These are phyloP conservation scores for Leishmania arabica DNA, from an alignment of 208 protist genomes.

Conservation along the genomic window DNA sequence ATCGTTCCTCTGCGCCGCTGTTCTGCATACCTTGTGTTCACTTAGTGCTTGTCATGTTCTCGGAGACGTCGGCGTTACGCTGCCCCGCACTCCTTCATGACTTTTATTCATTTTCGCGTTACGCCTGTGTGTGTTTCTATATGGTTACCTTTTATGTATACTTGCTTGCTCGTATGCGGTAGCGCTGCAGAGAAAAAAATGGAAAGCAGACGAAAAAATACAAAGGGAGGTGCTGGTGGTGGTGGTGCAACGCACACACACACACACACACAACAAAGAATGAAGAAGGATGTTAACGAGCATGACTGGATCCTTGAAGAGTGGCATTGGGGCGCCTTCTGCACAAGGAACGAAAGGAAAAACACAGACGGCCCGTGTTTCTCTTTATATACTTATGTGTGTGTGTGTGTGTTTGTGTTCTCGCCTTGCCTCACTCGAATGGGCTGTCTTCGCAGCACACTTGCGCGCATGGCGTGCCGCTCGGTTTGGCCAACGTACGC, in stretches of 20 bases:
- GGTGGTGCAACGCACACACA: too few relatives aligned
- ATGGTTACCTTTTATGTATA: too few relatives aligned
- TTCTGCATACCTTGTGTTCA: neutral
- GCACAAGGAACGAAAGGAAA: neutral
- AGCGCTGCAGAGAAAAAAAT: neutral
- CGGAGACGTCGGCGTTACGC: neutral
- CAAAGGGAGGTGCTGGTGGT: too few relatives aligned
- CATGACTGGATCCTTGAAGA: too few relatives aligned
- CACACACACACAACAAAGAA: neutral
- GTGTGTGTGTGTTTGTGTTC: too few relatives aligned
- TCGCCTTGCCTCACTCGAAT: neutral
- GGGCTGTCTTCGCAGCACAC: neutral
- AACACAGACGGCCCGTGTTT: neutral
- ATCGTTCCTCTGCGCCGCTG: neutral
- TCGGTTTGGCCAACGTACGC: too few relatives aligned
- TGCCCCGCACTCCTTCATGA: neutral
- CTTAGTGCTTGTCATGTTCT: neutral
- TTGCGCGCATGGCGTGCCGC: neutral
- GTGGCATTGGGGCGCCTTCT: neutral
- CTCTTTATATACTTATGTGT: neutral
- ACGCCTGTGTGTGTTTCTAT: too few relatives aligned
- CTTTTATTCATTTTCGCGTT: neutral
- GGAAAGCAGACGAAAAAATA: neutral
- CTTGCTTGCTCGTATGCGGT: neutral
- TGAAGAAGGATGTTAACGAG: neutral